A percentile compares a stretch with the other conserved stretches of the same genome.
Evolutionary conservation across 345 rosid genomes (phyloP).

Genomic region (Murraya koenigii): DNA sequence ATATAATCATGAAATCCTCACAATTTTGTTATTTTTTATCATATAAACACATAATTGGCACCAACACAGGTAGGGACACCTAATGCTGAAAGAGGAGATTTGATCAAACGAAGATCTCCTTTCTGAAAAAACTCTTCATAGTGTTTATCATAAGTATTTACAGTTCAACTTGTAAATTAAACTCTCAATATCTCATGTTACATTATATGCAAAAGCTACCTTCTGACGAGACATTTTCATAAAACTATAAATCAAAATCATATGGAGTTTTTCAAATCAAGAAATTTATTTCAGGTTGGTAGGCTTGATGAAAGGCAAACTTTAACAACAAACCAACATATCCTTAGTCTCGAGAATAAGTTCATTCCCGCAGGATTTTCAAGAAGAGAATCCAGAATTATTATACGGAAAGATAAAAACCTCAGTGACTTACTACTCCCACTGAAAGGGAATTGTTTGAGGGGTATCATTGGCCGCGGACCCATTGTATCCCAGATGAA

Average conservation of each 20-base stretch:
- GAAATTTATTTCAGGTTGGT: not conserved
- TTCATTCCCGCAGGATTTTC: not conserved
- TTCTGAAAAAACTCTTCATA: no score
- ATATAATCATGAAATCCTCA: no score
- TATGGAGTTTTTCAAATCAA: not conserved
- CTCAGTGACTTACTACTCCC: constrained; percentile 38
- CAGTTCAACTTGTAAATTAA: not conserved
- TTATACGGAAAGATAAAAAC: not conserved
- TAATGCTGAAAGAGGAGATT: not conserved
- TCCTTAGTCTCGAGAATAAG: not conserved
- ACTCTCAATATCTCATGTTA: not conserved
- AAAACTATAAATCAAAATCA: not conserved
- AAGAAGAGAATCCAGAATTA: constrained; percentile 11
- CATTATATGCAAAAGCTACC: not conserved
- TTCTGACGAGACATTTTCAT: not conserved
- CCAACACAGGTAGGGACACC: no score
- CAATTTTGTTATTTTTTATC: no score
- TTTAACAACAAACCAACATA: not conserved
- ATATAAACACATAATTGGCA: no score
- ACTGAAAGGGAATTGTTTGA: constrained; percentile 61
- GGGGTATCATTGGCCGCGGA: constrained; percentile 38
- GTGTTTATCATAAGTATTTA: not conserved
- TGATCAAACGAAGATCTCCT: not conserved
- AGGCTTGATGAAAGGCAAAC: not conserved
- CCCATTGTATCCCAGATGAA: constrained; percentile 39